Percentiles rank a stretch among this genome's conserved stretches.
phyloP scores from a whole-genome alignment of 768 basidiomycete species.

The Pulveroboletus sp. region DNA sequence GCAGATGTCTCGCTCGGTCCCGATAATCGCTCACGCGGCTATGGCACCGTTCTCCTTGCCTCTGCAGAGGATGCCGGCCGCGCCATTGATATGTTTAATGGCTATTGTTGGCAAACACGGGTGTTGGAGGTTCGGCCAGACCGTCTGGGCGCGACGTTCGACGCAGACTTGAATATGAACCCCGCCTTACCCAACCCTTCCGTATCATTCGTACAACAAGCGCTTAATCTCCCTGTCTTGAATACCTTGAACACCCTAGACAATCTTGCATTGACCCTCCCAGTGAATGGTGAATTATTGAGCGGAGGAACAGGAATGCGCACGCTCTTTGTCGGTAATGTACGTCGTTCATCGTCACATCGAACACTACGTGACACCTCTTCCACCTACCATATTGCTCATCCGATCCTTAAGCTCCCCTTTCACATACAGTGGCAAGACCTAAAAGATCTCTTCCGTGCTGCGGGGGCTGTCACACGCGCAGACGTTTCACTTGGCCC shows the following conservation, averaged over 20 bases:
- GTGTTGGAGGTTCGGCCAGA: slow-evolving; percentile 90
- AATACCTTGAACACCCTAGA: slow-evolving; percentile 14
- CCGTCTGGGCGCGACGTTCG: slow-evolving; percentile 44
- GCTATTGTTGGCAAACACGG: slow-evolving; percentile 94
- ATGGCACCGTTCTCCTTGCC: slow-evolving; percentile 92
- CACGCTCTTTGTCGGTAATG: slow-evolving; percentile 86
- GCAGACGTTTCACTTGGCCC: slow-evolving; percentile 87
- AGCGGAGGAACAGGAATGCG: slow-evolving; percentile 36
- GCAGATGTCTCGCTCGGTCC: slow-evolving; percentile 77
- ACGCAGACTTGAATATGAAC: slow-evolving; percentile 18
- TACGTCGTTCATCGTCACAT: slow-evolving; percentile 37
- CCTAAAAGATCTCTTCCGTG: slow-evolving; percentile 91
- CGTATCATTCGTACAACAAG: slow-evolving; percentile 19
- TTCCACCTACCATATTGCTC: slow-evolving; percentile 12
- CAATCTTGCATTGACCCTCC: slow-evolving; percentile 12
- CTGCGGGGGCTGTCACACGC: slow-evolving; percentile 83
- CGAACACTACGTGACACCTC: background rate
- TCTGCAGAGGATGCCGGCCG: slow-evolving; percentile 92
- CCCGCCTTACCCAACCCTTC: slow-evolving; percentile 10
- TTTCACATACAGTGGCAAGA: slow-evolving; percentile 99
- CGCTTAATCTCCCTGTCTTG: slow-evolving; percentile 12
- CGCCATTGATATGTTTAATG: slow-evolving; percentile 95
- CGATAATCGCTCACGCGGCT: slow-evolving; percentile 88
- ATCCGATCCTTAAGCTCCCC: slow-evolving; percentile 55
- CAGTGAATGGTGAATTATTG: slow-evolving; percentile 21